phyloP scores from a whole-genome alignment of 352 stramenopile species.

The Globisporangium cederbergense region DNA sequence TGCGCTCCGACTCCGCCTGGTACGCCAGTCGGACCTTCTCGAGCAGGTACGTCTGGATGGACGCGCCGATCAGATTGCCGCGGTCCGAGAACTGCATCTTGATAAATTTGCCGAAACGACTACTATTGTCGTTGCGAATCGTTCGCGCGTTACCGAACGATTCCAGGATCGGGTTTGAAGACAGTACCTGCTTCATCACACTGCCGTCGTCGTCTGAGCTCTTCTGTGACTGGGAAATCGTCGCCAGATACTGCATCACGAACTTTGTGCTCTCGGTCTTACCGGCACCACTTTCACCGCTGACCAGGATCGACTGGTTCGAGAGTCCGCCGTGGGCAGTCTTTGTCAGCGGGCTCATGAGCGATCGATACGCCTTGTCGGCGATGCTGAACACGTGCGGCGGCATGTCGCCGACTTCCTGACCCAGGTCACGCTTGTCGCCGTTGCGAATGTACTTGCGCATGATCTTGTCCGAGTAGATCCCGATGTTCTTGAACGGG shows the following conservation, averaged over 20 bases:
- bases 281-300: slow-evolving; percentile 90
- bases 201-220: slow-evolving; percentile 38
- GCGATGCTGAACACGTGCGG: slow-evolving; percentile 92
- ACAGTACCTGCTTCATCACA: slow-evolving; percentile 93
- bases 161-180: slow-evolving; percentile 98
- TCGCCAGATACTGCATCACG: slow-evolving; percentile 94
- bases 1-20: slow-evolving; percentile 91
- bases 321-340: slow-evolving; percentile 27
- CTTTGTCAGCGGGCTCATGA: slow-evolving; percentile 55
- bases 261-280: slow-evolving; percentile 98
- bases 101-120: slow-evolving; percentile 97
- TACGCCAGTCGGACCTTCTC: slow-evolving; percentile 95
- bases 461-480: slow-evolving; percentile 85
- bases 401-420: slow-evolving; percentile 72
- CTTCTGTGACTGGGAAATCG: slow-evolving; percentile 66
- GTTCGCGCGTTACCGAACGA: slow-evolving; percentile 98
- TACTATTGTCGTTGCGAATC: slow-evolving; percentile 96
- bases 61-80: slow-evolving; percentile 83
- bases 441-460: slow-evolving; percentile 86
- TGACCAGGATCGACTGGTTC: slow-evolving; percentile 93
- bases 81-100: slow-evolving; percentile 91
- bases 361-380: slow-evolving; percentile 83
- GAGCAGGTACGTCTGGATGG: slow-evolving; percentile 95
- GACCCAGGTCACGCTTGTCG: slow-evolving; percentile 63
- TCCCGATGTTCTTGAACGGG: slow-evolving; percentile 84